Conservation (phyloP, 225 moss, liverwort and hornwort species). For the Rhytidiadelphus loreus region DNA sequence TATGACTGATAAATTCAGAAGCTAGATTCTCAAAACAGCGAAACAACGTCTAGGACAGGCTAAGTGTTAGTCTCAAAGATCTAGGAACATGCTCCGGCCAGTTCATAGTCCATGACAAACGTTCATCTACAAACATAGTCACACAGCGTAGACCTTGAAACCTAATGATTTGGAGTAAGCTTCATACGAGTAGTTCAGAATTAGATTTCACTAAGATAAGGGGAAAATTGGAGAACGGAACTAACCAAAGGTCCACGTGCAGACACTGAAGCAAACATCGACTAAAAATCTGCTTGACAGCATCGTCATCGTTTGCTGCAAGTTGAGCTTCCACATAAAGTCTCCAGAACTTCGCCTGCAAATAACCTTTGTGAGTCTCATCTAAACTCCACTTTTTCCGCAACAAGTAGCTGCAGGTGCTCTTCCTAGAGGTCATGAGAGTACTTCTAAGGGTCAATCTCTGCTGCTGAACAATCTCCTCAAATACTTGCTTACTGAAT, state of each 20-base stretch:
- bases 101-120: neutral
- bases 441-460: neutral
- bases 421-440: neutral
- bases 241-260: slow-evolving; percentile 87
- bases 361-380: neutral
- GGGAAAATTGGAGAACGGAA: neutral
- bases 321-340: slow-evolving; percentile 85
- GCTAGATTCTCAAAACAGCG: neutral
- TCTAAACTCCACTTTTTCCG: neutral
- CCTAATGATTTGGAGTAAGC: neutral
- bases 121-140: neutral
- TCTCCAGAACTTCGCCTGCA: slow-evolving; percentile 87
- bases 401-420: neutral
- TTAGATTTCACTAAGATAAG: neutral
- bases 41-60: neutral
- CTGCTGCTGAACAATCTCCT: neutral
- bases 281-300: slow-evolving; percentile 86
- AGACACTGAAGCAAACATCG: slow-evolving; percentile 87
- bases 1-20: neutral
- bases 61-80: neutral
- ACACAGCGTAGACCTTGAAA: neutral
- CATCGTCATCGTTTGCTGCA: slow-evolving; percentile 78
- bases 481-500: neutral
- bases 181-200: neutral
- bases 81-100: neutral